Conservation (phyloP, 2,329 filamentous ascomycete species). For the Ceratocystis lukuohia region DNA sequence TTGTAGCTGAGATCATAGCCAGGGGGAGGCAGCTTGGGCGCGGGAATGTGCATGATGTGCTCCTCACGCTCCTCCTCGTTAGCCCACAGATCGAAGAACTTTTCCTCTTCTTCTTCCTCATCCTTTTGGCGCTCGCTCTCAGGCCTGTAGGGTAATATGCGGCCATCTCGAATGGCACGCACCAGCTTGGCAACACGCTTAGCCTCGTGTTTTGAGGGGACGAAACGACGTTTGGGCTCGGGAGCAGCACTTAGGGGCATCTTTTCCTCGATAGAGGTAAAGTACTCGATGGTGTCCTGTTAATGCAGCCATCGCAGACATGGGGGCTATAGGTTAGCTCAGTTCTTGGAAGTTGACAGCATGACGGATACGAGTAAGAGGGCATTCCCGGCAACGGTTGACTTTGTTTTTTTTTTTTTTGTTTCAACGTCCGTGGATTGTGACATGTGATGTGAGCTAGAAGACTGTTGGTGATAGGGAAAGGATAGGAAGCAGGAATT, state of each 20-base stretch:
- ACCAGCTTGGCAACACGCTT: constrained; percentile 97
- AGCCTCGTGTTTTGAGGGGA: constrained; percentile 92
- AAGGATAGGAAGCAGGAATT: neutral
- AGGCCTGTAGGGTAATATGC: constrained; percentile 80
- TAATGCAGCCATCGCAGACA: neutral
- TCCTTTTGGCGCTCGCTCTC: constrained; percentile 54
- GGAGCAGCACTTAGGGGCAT: constrained; percentile 93
- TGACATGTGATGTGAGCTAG: neutral
- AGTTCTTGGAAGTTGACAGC: neutral
- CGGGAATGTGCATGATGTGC: constrained; percentile 87
- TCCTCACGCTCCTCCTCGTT: constrained; percentile 73
- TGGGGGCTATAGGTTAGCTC: neutral
- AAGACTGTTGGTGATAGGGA: neutral
- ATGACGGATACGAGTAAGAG: neutral
- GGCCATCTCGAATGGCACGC: constrained; percentile 83
- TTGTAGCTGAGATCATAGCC: constrained; percentile 96
- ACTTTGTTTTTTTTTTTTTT: neutral
- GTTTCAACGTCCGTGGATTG: neutral
- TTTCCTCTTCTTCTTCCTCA: constrained; percentile 56
- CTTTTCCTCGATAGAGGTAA: constrained; percentile 75
- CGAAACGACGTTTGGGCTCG: constrained; percentile 87
- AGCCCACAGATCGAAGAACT: constrained; percentile 85
- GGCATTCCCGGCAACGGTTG: neutral
- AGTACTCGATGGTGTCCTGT: constrained; percentile 80
- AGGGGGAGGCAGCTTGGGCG: constrained; percentile 83